Base-by-base conservation (phyloP, 176 grass and related monocot species). In the Rhynchospora tenuis region DNA sequence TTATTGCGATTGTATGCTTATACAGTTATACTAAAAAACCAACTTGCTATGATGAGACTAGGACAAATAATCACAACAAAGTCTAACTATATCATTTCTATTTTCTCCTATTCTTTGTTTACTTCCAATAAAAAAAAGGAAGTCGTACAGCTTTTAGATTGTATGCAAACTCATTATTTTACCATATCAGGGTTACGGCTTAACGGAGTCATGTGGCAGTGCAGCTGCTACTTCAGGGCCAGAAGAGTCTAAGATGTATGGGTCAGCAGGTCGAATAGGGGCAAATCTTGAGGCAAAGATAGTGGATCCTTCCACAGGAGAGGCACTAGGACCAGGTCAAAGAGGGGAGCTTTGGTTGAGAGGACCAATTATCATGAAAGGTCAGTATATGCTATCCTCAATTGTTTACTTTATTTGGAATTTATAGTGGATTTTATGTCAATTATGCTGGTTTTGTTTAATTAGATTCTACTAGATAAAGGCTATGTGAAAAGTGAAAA, bases 361-460 rank as follows among this genome's bases (percentile, higher is more conserved):
- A 38, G 90, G 94, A 6, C 94, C 92, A 1, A 27, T 81, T 15
- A 46, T 92, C 58, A 94, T 97, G 94, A 94, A 91, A 89, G 94
- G 94, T 85, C 61, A 26, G n/a, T n/a, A n/a, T n/a, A 19, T 43
- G 11, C 24, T 9, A 15, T 51, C 9, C 11, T 80, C 6, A 7
- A 57, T 78, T 29, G 57, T 80, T 80, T 80, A 38, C 45, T 80
- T 15, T 7, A 44, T 79, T 45, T 22, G 5, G 5, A 16, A 67
- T 0, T 42, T 67, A 67, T n/a, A 69, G 15, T 12, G 9, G 9
- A 63, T 63, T 63, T 63, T 10, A 11, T 63, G 9, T 26, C 14
- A 63, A 24, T 63, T 63, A 63, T 26, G 60, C 60, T 63, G 22
- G 60, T 63, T 63, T 63, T 1, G 22, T 63, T 63, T 2, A 63